Percentiles rank a stretch among this genome's conserved stretches.
Evolutionary conservation across 2,329 filamentous ascomycete genomes (phyloP).

Genomic region (Cercospora nicotianae): DNA sequence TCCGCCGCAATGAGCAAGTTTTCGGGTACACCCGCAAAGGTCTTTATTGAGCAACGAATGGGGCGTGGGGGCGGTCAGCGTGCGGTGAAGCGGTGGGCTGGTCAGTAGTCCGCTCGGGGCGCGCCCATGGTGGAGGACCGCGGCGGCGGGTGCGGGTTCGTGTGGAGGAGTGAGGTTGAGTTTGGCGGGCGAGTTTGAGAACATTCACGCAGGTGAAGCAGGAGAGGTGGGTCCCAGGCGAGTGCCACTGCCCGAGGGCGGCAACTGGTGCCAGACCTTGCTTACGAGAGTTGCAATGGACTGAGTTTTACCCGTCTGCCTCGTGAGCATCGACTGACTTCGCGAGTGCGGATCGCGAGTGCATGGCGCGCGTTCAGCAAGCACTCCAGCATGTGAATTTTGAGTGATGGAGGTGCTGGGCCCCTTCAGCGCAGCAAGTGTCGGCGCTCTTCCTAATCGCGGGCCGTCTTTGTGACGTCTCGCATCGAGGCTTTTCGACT

Average conservation of each 20-base stretch:
- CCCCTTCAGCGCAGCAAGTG: not conserved
- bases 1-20: constrained; percentile 30
- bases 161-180: not conserved
- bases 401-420: not conserved
- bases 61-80: not conserved
- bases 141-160: not conserved
- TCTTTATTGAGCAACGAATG: constrained; percentile 8
- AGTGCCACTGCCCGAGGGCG: constrained; percentile 1
- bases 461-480: constrained; percentile 5
- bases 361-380: not conserved
- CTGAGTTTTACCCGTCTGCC: not conserved
- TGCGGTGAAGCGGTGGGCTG: not conserved
- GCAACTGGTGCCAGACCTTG: constrained; percentile 4
- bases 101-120: not conserved
- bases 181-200: not conserved
- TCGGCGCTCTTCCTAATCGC: not conserved
- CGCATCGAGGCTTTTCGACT: not conserved
- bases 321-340: not conserved
- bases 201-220: constrained; percentile 12
- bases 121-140: not conserved
- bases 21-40: constrained; percentile 18
- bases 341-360: not conserved
- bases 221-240: constrained; percentile 2
- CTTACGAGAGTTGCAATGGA: constrained; percentile 1
- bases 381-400: not conserved